Percentiles rank a stretch among this genome's conserved stretches.
Conservation (phyloP, 2,329 filamentous ascomycete genomes). For the Cladosporium sp. region DNA sequence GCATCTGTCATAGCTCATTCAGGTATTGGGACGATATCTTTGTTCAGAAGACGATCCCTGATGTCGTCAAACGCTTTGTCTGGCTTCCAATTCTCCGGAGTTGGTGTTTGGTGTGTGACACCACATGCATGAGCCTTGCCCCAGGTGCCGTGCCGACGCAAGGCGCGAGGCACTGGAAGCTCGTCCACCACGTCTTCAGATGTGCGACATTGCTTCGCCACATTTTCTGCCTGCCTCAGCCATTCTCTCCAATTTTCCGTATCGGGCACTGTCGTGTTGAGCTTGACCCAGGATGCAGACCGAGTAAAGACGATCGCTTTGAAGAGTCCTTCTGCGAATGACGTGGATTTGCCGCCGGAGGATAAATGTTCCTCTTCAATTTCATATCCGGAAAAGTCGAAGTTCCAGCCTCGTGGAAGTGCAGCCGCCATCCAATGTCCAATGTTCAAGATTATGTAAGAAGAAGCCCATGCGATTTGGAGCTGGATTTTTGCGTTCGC, state of each 20-base stretch:
- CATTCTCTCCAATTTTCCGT: slow-evolving; percentile 41
- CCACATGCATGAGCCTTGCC: slow-evolving; percentile 6
- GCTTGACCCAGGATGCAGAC: slow-evolving; percentile 39
- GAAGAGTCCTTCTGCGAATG: slow-evolving; percentile 48
- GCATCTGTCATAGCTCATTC: background rate
- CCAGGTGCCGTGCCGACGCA: slow-evolving; percentile 1
- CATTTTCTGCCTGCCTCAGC: slow-evolving; percentile 33
- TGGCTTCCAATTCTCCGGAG: background rate
- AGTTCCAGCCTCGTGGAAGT: slow-evolving; percentile 43
- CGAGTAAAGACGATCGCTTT: slow-evolving; percentile 46
- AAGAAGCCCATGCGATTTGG: slow-evolving; percentile 47
- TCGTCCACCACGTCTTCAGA: slow-evolving; percentile 2
- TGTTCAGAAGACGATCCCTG: background rate
- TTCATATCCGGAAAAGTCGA: slow-evolving; percentile 44
- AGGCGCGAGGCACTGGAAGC: background rate
- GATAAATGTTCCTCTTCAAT: slow-evolving; percentile 36
- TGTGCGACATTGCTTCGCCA: background rate
- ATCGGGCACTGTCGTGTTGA: slow-evolving; percentile 37
- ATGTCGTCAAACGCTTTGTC: slow-evolving; percentile 6
- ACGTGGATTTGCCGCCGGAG: slow-evolving; percentile 27
- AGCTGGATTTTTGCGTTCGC: slow-evolving; percentile 46
- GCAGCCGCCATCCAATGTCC: slow-evolving; percentile 51
- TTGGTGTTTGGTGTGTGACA: background rate
- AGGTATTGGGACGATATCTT: background rate
- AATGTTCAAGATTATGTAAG: slow-evolving; percentile 48